Base-by-base conservation (phyloP, 2,329 filamentous ascomycete species). In the Beauveria sp. region DNA sequence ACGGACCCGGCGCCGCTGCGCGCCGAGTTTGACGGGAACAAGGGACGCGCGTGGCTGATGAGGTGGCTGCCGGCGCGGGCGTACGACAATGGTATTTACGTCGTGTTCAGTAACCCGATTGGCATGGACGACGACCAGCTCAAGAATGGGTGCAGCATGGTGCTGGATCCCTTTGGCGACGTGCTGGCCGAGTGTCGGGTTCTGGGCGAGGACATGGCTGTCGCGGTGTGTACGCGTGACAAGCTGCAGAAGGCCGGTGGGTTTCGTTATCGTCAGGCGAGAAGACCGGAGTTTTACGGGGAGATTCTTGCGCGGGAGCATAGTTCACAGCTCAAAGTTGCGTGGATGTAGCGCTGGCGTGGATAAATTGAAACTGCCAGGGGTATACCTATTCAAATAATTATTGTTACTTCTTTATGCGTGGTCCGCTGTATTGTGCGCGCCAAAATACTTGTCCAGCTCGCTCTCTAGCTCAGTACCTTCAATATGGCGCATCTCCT, bases 371-470 rank as follows among this genome's bases (percentile, higher is more conserved):
- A 24, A 16, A 40, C 9, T 31, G 16, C 22, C 3, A 18, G 26
- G 14, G 7, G 16, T 48, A 22, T n/a, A 5, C 18, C 5, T 24
- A 57, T 48, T 12, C 9, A 22, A 42, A 57, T 53, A 6, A 34
- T 16, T n/a, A n/a, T 55, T 1, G 40, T 18, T 28, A 20, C 8
- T 20, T 38, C 34, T 28, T 50, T 38, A 60, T 26, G 58, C 50
- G 16, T 48, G 26, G 12, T 45, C n/a, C 2, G 38, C 20, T 10
- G 49, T 48, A 28, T 34, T 42, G 1, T 51, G 65, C 1, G 62
- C 45, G 8, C 66, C 66, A 64, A 71, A 70, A 51, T 71, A 70
- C 65, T 68, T 70, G n/a, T 67, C 68, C 58, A 71, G 42, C 65
- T 69, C 69, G 10, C 61, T 54, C 55, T 71, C 68, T 12, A 70